Base-by-base conservation (phyloP, 352 stramenopile species). In the Globisporangium paroecandrum region DNA sequence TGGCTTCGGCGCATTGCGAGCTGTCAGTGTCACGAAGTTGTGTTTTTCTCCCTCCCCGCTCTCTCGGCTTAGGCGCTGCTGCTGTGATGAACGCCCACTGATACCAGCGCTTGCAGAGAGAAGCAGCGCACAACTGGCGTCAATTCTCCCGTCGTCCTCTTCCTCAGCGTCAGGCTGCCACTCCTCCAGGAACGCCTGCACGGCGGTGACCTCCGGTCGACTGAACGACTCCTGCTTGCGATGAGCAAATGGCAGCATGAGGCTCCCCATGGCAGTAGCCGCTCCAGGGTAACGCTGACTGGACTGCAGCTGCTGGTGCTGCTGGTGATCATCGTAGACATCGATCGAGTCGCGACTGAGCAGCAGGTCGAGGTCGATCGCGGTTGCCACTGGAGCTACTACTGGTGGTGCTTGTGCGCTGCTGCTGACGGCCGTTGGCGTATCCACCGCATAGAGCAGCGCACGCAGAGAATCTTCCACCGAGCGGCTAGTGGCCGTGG, bases 291-390 rank as follows among this genome's bases (percentile, higher is more conserved):
- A 43, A 0, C 36, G 36, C 2, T 47, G 41, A 3, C 13, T 46
- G 1, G 20, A 7, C 38, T 46, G 38, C 13, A 18, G 41, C 41
- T 47, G 36, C 20, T 54, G 36, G 3, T 41, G n/a, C 22, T 64
- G 58, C 2, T 27, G 41, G 13, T 55, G 41, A 1, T 65, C 49
- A 13, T 51, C 49, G 49, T 49, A 66, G 0, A 25, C 61, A 13
- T 66, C 61, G 29, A 66, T 57, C 32, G 61, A 66, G 61, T 66
- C 61, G 61, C 61, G 61, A 53, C 25, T 34, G 24, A 59, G 61
- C 29, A 66, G 61, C 27, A 58, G 12, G 47, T 66, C 61, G n/a
- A 66, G 46, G 47, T 66, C 61, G 47, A 66, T 59, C 3, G 49
- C 49, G 7, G n/a, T 7, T 25, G 22, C n/a, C 5, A 2, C 49